Evolutionary conservation across 768 basidiomycete species (phyloP), one percentile per base, ranked within the genome.

Genomic region (Porpolomopsis calyptriformis): DNA sequence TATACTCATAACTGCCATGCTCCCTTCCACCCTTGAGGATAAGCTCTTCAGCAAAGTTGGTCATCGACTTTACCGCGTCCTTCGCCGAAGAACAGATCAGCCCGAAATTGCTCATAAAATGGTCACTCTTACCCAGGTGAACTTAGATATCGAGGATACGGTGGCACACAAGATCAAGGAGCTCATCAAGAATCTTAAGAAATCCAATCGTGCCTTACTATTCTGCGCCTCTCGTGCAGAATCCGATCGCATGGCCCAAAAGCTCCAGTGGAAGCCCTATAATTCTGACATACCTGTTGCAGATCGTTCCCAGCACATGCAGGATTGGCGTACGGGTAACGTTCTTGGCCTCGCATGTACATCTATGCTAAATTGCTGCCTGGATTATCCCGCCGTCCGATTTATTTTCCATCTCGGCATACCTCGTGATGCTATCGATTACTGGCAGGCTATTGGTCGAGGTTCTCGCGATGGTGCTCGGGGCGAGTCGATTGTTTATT

Each of bases 31-130:
- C 12, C 36, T 46, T 7, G 45, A 46, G 19, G 5, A 39, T 4
- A 18, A 39, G 14, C 34, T 46, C 9, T 46, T 46, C 19, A 8
- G 8, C 19, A 46, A 46, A 31, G 33, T 46, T 46, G 45, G 45
- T 5, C 12, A 36, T 20, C 19, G 35, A 27, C n/a, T 46, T 39
- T 45, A 45, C 33, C 19, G 25, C 4, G 43, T 45, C 29, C 20
- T 45, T n/a, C 16, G 43, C 4, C 22, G 43, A 8, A 23, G 33
- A 11, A 45, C 31, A 7, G 43, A 45, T 23, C 23, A 31, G 9
- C 43, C 43, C 4, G 31, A 33, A 23, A 45, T 45, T 20, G 27
- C 43, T 16, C 43, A 45, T 7, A 43, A 16, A 16, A 25, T 39
- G 34, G 23, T 39, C 22, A 5, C 24, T 7, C 3, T 39, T n/a